These are phyloP conservation scores for Tilletia walkeri DNA, from an alignment of 1,284 basidiomycete genomes.

Conservation along the genomic window DNA sequence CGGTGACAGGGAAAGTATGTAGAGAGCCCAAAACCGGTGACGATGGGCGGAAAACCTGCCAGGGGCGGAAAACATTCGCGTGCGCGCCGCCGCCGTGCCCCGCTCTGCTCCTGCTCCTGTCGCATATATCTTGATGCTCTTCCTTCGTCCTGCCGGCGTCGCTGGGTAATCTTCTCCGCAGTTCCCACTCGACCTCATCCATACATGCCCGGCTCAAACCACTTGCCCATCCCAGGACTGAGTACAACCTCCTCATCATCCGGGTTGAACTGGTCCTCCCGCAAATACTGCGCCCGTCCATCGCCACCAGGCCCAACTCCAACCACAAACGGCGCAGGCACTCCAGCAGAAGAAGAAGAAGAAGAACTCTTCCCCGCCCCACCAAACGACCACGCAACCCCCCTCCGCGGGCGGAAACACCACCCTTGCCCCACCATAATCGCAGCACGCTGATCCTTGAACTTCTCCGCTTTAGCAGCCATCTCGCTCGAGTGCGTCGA, in stretches of 20 bases:
- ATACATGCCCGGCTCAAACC: constrained; percentile 6
- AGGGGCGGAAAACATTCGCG: no score
- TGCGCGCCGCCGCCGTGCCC: no score
- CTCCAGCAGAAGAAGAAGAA: not conserved
- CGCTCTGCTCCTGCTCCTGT: no score
- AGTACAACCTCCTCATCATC: constrained; percentile 10
- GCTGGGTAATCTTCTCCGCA: no score
- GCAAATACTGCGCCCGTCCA: not conserved
- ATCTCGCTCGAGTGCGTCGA: constrained; percentile 33
- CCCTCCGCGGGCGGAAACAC: constrained; percentile 6
- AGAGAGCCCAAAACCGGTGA: not conserved
- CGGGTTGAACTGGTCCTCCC: constrained; percentile 9
- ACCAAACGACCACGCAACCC: constrained; percentile 1
- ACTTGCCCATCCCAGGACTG: constrained; percentile 11
- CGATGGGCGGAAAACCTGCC: not conserved
- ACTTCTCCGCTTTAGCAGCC: constrained; percentile 26
- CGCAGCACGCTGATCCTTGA: constrained; percentile 17
- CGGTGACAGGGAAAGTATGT: no score
- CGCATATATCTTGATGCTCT: no score
- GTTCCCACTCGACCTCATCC: not conserved
- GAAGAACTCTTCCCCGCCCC: no score
- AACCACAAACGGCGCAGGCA: constrained; percentile 2
- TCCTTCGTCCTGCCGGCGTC: no score
- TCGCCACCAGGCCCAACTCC: not conserved
- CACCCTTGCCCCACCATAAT: constrained; percentile 11